Conservation (phyloP, 1,139 yeast species). For the Nakaseomyces sp. region DNA sequence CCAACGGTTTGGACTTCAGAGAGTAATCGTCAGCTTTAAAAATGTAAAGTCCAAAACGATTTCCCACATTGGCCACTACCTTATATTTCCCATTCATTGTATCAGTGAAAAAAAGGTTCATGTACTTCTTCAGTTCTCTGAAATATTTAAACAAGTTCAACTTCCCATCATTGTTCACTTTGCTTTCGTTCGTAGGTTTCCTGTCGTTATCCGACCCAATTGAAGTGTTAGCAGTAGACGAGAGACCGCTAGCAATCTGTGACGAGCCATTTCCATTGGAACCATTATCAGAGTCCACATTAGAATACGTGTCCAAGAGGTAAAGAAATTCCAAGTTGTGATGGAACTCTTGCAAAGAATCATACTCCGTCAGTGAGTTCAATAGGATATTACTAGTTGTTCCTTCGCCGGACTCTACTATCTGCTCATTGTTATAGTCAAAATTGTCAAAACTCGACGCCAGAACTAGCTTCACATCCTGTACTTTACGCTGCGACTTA, state of each 20-base stretch:
- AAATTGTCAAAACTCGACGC: slow-evolving; percentile 32
- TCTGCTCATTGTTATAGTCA: slow-evolving; percentile 23
- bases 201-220: slow-evolving; percentile 1
- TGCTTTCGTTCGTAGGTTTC: background rate
- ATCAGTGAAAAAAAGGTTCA: slow-evolving; percentile 18
- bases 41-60: slow-evolving; percentile 27
- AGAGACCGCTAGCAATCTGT: background rate
- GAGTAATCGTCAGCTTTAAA: slow-evolving; percentile 7
- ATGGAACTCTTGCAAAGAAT: slow-evolving; percentile 27
- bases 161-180: slow-evolving; percentile 13
- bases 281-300: slow-evolving; percentile 21
- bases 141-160: slow-evolving; percentile 29
- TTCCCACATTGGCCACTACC: slow-evolving; percentile 22
- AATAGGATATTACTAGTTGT: slow-evolving; percentile 22
- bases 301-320: slow-evolving; percentile 28
- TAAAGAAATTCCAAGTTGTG: slow-evolving; percentile 28
- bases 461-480: slow-evolving; percentile 31
- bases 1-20: slow-evolving; percentile 12
- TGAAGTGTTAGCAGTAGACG: background rate
- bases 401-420: slow-evolving; percentile 9
- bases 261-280: slow-evolving; percentile 7
- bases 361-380: slow-evolving; percentile 24
- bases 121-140: slow-evolving; percentile 24
- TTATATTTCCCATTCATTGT: slow-evolving; percentile 12
- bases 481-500: slow-evolving; percentile 20